These are phyloP conservation scores for Lupinus albus DNA, from an alignment of 306 rosid species.

Conservation along the genomic window DNA sequence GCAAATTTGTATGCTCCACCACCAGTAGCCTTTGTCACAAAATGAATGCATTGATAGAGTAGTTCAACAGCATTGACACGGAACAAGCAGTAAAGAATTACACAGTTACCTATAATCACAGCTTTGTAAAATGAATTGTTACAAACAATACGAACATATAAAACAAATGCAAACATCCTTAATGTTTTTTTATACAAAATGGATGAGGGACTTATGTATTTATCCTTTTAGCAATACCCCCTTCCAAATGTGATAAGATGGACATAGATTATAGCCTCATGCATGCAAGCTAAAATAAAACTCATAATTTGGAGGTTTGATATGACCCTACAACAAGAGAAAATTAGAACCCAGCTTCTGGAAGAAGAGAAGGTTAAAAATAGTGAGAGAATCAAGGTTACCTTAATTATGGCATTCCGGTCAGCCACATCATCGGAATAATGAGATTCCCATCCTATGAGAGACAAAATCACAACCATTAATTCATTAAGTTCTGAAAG, in stretches of 20 bases:
- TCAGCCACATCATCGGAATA: constrained; percentile 51
- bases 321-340: background rate
- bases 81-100: constrained; percentile 12
- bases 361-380: background rate
- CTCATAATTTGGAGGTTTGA: background rate
- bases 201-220: background rate
- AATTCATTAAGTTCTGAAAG: constrained; percentile 8
- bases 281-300: constrained; percentile 2
- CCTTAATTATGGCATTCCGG: constrained; percentile 70
- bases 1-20: constrained; percentile 90
- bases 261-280: background rate
- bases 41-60: constrained; percentile 17
- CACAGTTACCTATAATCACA: constrained; percentile 2
- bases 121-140: background rate
- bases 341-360: constrained; percentile 18
- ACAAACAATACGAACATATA: constrained; percentile 4
- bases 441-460: constrained; percentile 54
- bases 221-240: constrained; percentile 2
- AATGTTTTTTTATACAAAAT: background rate
- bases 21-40: constrained; percentile 77
- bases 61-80: background rate
- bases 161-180: constrained; percentile 5
- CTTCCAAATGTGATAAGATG: constrained; percentile 14
- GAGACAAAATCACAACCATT: background rate
- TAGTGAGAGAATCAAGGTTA: constrained; percentile 38